These are phyloP conservation scores for Antrodiella citrinella DNA, from an alignment of 768 basidiomycete species.

Conservation along the genomic window DNA sequence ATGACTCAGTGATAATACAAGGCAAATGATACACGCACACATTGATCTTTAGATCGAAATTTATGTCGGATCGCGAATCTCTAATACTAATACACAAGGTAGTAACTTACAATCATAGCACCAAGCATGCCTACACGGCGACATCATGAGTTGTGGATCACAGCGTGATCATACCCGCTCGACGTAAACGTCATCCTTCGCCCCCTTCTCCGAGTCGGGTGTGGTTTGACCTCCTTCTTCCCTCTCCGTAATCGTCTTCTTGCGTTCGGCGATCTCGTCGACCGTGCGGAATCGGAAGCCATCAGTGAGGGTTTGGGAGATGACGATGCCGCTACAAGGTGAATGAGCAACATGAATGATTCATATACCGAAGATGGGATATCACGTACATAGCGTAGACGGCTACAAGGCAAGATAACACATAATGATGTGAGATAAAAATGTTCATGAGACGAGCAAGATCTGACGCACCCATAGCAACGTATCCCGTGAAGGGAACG, in stretches of 20 bases:
- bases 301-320: slow-evolving; percentile 39
- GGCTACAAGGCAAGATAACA: slow-evolving; percentile 16
- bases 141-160: no score
- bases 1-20: no score
- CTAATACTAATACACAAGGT: no score
- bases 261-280: slow-evolving; percentile 30
- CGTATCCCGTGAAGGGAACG: slow-evolving; percentile 51
- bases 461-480: slow-evolving; percentile 32
- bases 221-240: not conserved
- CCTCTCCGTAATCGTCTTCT: slow-evolving; percentile 8
- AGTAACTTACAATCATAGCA: no score
- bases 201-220: slow-evolving; percentile 3
- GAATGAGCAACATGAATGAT: slow-evolving; percentile 1
- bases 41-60: no score
- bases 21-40: no score
- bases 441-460: no score
- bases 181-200: slow-evolving; percentile 2
- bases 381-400: slow-evolving; percentile 45
- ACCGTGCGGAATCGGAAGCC: slow-evolving; percentile 45
- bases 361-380: not conserved
- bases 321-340: slow-evolving; percentile 39
- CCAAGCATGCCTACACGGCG: no score
- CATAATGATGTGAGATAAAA: not conserved
- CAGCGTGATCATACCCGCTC: slow-evolving; percentile 3
- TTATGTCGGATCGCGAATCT: no score